Base-by-base conservation (phyloP, 768 basidiomycete genomes). In the Leucocoprinus leucothites region DNA sequence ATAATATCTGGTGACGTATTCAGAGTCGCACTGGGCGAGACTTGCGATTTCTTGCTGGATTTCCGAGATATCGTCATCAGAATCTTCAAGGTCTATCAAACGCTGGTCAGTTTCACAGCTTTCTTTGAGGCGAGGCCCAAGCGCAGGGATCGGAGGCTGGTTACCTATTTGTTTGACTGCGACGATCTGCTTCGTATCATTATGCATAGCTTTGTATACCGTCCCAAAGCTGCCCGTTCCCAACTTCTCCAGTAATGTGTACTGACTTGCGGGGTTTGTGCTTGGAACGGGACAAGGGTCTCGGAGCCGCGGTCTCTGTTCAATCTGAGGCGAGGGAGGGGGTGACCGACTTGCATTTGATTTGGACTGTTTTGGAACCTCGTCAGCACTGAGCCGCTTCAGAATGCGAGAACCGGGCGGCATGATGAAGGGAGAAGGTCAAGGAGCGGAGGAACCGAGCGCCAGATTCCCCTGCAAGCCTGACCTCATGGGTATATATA, bases 11-110 rank as follows among this genome's bases (percentile, higher is more conserved):
- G 97, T 98, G 51, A 99, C 92, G 69, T 92, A 94, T 73, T 94
- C 93, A 3, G 95, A 98, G 68, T 95, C 94, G 74, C 94, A 96
- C 62, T 91, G 91, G 1, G 94, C 92, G 25, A 99, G 80, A 69
- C 91, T 97, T 18, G 94, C 91, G 61, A 99, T 99, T 70, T 99
- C 97, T 69, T 94, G 92, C 67, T 99, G 97, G 47, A 99, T 99
- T 71, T 99, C 97, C 16, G 91, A 86, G 61, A 99, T 98, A 69
- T 98, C 97, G 67, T 99, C 97, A 71, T 98, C 95, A 22, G 94
- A 93, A 71, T 97, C 92, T 71, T 99, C 97, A 57, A 99, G 78
- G 75, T 98, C 96, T 96, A 64, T 9, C 48, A 9, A 51, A 48
- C 25, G 41, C 53, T 34, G 42, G 47, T 51, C 40, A 64, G 43